Conservation (phyloP, 306 rosid species). For the Hylodesmum podocarpum region DNA sequence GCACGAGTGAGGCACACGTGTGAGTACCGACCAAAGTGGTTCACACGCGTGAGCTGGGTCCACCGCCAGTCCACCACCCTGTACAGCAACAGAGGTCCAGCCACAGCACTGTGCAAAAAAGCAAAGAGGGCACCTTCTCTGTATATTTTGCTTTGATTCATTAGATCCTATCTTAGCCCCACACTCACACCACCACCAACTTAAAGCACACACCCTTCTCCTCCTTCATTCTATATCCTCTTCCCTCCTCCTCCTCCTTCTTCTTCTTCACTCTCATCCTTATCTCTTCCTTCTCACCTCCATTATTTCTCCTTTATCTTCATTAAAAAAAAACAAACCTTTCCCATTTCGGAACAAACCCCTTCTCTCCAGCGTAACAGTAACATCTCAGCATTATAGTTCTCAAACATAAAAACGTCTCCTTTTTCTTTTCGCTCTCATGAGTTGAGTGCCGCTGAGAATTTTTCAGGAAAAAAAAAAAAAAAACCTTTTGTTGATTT, state of each 20-base stretch:
- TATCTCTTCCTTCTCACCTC: slow-evolving; percentile 30
- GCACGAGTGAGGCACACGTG: slow-evolving; percentile 26
- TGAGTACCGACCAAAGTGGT: not conserved
- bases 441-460: not conserved
- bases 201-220: slow-evolving; percentile 17
- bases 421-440: slow-evolving; percentile 4
- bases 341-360: slow-evolving; percentile 3
- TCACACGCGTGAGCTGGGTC: slow-evolving; percentile 41
- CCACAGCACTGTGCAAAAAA: slow-evolving; percentile 28
- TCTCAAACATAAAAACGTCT: not conserved
- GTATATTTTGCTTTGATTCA: slow-evolving; percentile 73
- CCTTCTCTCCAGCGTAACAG: slow-evolving; percentile 28
- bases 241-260: not conserved
- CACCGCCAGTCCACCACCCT: slow-evolving; percentile 31
- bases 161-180: slow-evolving; percentile 76
- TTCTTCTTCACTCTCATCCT: not conserved
- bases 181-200: slow-evolving; percentile 31
- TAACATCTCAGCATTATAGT: not conserved
- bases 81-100: slow-evolving; percentile 32
- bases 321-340: not conserved
- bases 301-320: slow-evolving; percentile 13
- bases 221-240: not conserved
- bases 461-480: too few relatives aligned
- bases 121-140: slow-evolving; percentile 26
- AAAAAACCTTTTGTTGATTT: not conserved